Percentiles rank a stretch among this genome's conserved stretches.
Conservation (phyloP, 1,284 basidiomycete genomes). For the Austropuccinia psidii region DNA sequence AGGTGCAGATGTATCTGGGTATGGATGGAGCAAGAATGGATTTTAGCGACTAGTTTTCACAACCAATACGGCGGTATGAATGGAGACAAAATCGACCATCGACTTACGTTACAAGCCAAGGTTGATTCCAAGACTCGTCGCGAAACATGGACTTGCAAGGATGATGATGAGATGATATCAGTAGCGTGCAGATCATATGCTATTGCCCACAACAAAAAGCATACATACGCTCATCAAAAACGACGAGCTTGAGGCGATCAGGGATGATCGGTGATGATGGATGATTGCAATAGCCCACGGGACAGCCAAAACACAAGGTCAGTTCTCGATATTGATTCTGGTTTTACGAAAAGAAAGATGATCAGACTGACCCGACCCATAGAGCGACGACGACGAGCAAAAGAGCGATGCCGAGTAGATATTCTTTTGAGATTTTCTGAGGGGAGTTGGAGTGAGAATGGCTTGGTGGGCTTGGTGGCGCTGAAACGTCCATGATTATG, state of each 20-base stretch:
- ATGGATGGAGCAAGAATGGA: not conserved
- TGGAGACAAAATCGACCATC: not conserved
- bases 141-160: slow-evolving; percentile 22
- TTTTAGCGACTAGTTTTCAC: not conserved
- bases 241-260: not conserved
- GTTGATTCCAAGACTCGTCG: slow-evolving; percentile 26
- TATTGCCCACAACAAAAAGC: not conserved
- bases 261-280: not conserved
- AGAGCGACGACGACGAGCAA: slow-evolving; percentile 23
- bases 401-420: slow-evolving; percentile 12
- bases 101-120: slow-evolving; percentile 34
- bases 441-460: not conserved
- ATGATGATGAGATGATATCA: not conserved
- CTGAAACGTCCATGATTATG: slow-evolving; percentile 15
- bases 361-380: slow-evolving; percentile 30
- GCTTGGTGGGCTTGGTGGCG: slow-evolving; percentile 20
- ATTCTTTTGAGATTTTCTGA: not conserved
- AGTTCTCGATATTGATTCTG: too few relatives aligned
- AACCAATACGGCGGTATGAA: not conserved
- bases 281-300: too few relatives aligned
- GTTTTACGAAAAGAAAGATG: not conserved
- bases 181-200: not conserved
- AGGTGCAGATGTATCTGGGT: slow-evolving; percentile 77
- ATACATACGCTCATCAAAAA: slow-evolving; percentile 36
- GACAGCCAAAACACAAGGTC: too few relatives aligned